Percentiles rank a stretch among this genome's conserved stretches.
phyloP scores from a whole-genome alignment of 768 basidiomycete genomes.

The Mycena metata region DNA sequence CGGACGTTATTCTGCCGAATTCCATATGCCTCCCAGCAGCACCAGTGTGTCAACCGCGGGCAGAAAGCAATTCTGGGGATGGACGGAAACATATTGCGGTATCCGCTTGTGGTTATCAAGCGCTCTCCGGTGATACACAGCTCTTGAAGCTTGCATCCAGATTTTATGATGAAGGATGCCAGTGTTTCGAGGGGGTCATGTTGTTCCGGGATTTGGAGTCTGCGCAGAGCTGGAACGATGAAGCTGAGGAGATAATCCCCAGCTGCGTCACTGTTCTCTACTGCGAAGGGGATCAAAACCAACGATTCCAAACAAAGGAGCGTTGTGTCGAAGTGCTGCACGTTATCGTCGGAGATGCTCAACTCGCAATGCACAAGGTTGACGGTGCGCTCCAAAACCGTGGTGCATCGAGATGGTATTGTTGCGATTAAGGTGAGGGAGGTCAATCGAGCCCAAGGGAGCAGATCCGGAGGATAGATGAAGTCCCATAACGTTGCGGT shows the following conservation, averaged over 20 bases:
- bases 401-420: neutral
- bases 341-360: too few species aligned
- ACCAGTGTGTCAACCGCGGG: too few species aligned
- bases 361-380: conserved; percentile 11
- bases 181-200: neutral
- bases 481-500: neutral
- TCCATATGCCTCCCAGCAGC: too few species aligned
- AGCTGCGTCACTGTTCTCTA: too few species aligned
- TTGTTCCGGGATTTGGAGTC: neutral
- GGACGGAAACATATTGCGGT: too few species aligned
- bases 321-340: neutral
- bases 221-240: neutral
- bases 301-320: neutral
- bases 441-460: conserved; percentile 8
- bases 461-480: neutral
- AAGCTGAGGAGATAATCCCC: neutral
- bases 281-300: neutral
- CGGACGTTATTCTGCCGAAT: too few species aligned
- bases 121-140: neutral
- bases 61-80: too few species aligned
- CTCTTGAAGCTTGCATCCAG: neutral
- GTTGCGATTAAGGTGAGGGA: neutral
- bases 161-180: neutral
- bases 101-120: too few species aligned
- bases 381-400: neutral